phyloP scores from a whole-genome alignment of 129 eudicot genomes.

The Helianthus annuus region HanXRQr2.0-SUNRISE NC_035437.2:112291358-112291857 shows the following conservation, averaged over 20 bases:
- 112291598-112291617: not conserved
- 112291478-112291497: constrained; percentile 53
- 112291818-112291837: no score
- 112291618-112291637: not conserved
- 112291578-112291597: constrained; percentile 15
- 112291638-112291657: no score
- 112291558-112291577: constrained; percentile 9
- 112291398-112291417: not conserved
- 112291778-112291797: no score
- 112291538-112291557: constrained; percentile 12
- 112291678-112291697: no score
- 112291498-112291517: constrained; percentile 75
- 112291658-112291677: no score
- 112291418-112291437: no score
- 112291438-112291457: no score
- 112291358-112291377: constrained; percentile 5
- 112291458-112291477: no score
- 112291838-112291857: no score
- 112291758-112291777: constrained; percentile 9
- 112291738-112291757: constrained; percentile 50
- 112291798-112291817: no score
- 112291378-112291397: constrained; percentile 17
- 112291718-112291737: not conserved
- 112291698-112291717: no score
- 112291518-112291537: constrained; percentile 84